phyloP scores from a whole-genome alignment of 1,139 yeast genomes.

The Schizosaccharomyces versatilis region DNA sequence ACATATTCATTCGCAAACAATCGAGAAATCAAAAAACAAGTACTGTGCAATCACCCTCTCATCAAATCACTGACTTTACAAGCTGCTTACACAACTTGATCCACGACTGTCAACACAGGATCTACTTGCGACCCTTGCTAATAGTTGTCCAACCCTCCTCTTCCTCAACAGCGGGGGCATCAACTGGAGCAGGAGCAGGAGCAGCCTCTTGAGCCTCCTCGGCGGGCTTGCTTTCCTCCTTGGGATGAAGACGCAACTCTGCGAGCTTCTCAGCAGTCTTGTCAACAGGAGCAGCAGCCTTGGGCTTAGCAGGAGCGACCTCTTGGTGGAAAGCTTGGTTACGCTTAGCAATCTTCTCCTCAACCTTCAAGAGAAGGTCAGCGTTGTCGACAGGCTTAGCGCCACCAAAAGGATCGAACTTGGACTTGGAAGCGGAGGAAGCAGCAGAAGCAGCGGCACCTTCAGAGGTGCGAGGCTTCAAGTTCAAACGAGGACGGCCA shows the following conservation, averaged over 20 bases:
- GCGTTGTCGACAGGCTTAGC: slow-evolving; percentile 24
- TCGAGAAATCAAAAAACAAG: too few species aligned
- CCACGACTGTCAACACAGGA: too few species aligned
- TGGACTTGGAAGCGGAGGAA: slow-evolving; percentile 10
- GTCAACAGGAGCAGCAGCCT: slow-evolving; percentile 9
- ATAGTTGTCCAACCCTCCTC: slow-evolving; percentile 48
- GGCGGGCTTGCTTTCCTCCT: slow-evolving; percentile 3
- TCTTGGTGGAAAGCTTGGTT: slow-evolving; percentile 10
- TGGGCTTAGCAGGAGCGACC: slow-evolving; percentile 9
- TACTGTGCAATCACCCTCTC: too few species aligned
- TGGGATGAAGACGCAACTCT: slow-evolving; percentile 1
- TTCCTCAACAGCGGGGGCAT: slow-evolving; percentile 23
- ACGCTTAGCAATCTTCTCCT: slow-evolving; percentile 16
- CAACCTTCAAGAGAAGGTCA: slow-evolving; percentile 16
- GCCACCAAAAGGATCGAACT: slow-evolving; percentile 19
- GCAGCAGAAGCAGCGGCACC: slow-evolving; percentile 14
- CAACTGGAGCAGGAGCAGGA: slow-evolving; percentile 16
- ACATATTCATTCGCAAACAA: too few species aligned
- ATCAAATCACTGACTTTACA: too few species aligned
- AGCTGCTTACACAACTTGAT: too few species aligned
- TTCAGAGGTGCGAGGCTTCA: slow-evolving; percentile 15
- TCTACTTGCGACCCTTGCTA: slow-evolving; percentile 21
- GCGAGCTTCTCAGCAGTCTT: slow-evolving; percentile 8
- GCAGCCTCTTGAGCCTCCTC: slow-evolving; percentile 12
- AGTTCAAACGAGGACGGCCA: slow-evolving; percentile 5